phyloP scores from a whole-genome alignment of 768 basidiomycete species.

The Sistotremastrum niveocremeum region DNA sequence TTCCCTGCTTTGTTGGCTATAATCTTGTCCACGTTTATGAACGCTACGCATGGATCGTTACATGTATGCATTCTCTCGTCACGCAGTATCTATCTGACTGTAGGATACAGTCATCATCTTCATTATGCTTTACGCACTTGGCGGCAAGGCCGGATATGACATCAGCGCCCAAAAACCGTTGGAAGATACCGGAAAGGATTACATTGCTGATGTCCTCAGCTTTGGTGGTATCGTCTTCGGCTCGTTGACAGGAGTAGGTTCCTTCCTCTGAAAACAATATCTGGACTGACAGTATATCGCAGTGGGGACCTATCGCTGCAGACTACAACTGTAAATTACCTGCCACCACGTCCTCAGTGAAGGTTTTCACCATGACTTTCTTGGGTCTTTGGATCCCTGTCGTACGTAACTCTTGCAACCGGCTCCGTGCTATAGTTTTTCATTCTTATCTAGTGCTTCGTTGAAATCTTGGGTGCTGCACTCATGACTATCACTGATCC shows the following conservation, averaged over 20 bases:
- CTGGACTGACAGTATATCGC: too few relatives aligned
- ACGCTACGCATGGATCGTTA: constrained; percentile 40
- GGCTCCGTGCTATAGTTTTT: too few relatives aligned
- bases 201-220: constrained; percentile 34
- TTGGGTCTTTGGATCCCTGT: constrained; percentile 37
- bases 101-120: constrained; percentile 14
- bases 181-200: constrained; percentile 30
- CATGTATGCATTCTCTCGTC: constrained; percentile 3
- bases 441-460: too few relatives aligned
- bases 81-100: too few relatives aligned
- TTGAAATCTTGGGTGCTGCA: constrained; percentile 22
- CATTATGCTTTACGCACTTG: constrained; percentile 39
- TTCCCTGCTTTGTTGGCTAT: constrained; percentile 36
- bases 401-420: too few relatives aligned
- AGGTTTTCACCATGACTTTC: constrained; percentile 36
- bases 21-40: constrained; percentile 35
- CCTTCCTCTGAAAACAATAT: too few relatives aligned
- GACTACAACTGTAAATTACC: constrained; percentile 43
- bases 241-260: constrained; percentile 27
- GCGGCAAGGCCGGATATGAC: constrained; percentile 32
- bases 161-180: constrained; percentile 25
- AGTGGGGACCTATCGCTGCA: constrained; percentile 39
- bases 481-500: constrained; percentile 29
- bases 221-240: constrained; percentile 42
- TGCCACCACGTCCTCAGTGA: constrained; percentile 24